Conservation (phyloP, 371 early-diverging fungal species). For the Haplosporangium sp. region DNA sequence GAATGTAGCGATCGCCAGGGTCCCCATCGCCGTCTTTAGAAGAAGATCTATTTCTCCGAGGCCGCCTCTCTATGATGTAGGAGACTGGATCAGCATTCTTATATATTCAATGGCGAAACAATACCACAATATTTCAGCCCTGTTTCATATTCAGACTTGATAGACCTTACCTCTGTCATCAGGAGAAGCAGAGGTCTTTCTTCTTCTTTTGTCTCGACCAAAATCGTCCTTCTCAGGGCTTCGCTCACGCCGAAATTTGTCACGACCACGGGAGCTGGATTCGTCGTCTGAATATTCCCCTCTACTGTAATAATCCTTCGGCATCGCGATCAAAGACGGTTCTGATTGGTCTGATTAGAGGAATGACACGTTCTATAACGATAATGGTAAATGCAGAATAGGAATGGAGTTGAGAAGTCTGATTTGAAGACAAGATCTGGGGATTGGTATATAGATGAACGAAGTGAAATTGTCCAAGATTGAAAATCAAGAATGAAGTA, state of each 20-base stretch:
- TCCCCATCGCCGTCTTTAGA: constrained; percentile 58
- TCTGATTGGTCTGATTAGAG: background rate
- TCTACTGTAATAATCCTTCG: constrained; percentile 62
- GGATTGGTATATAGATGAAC: background rate
- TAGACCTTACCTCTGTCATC: constrained; percentile 62
- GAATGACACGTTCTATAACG: constrained; percentile 10
- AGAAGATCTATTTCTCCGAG: constrained; percentile 64
- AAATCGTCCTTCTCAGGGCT: constrained; percentile 73
- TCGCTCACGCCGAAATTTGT: constrained; percentile 79
- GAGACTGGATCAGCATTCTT: background rate
- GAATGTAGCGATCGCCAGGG: constrained; percentile 84
- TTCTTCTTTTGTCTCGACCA: constrained; percentile 70
- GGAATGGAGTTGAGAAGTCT: background rate
- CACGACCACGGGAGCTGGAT: constrained; percentile 65
- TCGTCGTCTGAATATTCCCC: constrained; percentile 73
- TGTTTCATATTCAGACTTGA: background rate
- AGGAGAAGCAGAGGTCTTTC: constrained; percentile 54
- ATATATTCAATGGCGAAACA: constrained; percentile 52
- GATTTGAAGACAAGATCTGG: background rate
- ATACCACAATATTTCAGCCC: too few species aligned
- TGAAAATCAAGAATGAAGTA: too few species aligned
- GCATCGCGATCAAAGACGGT: constrained; percentile 46
- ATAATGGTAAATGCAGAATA: background rate
- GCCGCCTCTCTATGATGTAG: constrained; percentile 62
- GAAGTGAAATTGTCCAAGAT: background rate